Percentiles rank a stretch among this genome's conserved stretches.
Evolutionary conservation across 1,284 basidiomycete species (phyloP).

Genomic region (Garcileccinum viscosum): DNA sequence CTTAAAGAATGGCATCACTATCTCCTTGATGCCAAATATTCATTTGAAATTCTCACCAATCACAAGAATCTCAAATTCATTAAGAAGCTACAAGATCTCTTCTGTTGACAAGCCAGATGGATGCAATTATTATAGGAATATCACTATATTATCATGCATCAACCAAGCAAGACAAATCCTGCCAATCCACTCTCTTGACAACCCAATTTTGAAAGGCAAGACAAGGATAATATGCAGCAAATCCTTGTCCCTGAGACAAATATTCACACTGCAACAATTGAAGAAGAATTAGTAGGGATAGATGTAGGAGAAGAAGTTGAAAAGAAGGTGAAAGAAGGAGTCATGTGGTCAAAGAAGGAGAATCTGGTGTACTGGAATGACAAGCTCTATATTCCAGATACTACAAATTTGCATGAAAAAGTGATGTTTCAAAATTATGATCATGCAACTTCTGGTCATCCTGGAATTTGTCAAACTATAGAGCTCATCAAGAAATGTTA

Average conservation of each 20-base stretch:
- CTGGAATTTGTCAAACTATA: background rate
- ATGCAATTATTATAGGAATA: background rate
- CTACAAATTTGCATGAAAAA: background rate
- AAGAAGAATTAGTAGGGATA: too few relatives aligned
- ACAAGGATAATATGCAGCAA: too few relatives aligned
- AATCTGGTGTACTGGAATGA: too few relatives aligned
- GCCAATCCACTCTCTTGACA: too few relatives aligned
- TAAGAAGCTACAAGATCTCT: background rate
- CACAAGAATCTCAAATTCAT: background rate
- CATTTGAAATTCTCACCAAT: background rate
- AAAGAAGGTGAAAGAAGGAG: too few relatives aligned
- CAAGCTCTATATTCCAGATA: too few relatives aligned
- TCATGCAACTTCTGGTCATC: background rate
- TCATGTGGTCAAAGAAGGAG: too few relatives aligned
- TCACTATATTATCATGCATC: background rate
- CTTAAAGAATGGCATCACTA: background rate
- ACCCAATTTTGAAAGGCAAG: too few relatives aligned
- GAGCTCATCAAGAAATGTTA: background rate
- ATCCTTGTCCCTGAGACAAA: too few relatives aligned
- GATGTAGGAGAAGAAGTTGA: too few relatives aligned
- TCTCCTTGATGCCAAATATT: background rate
- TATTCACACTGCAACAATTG: too few relatives aligned
- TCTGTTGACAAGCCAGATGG: background rate
- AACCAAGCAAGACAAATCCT: too few relatives aligned
- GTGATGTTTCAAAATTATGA: background rate